Evolutionary conservation across 331 rosid genomes (phyloP), one percentile per base, ranked within the genome.

Genomic region (Pyracantha coccinea): DNA sequence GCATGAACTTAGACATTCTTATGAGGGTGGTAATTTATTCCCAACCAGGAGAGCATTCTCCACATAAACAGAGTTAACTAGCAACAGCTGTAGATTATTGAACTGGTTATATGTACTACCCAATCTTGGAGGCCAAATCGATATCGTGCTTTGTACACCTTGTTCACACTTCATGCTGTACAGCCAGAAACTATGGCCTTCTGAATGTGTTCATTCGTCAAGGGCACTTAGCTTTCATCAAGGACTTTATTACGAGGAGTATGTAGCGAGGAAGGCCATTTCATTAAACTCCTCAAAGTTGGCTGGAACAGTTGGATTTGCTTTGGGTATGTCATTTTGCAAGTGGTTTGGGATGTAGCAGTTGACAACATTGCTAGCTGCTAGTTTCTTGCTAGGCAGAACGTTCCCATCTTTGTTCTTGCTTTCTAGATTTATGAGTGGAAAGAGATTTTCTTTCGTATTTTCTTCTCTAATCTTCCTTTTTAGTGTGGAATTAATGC

Each of bases 221-320:
- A 38, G 7, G 44, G 44, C 29, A 19, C 45, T 10, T 50, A 44
- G 21, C 54, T 61, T 38, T 61, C 77, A 19, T 58, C 35, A 44
- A 19, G n/a, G 28, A 65, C n/a, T 58, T 76, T 72, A 60, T 68
- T 25, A 41, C 32, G 63, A 66, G 1, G 58, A 78, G 74, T 77
- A 80, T 33, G 82, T 77, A 25, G 69, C 79, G 25, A 79, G 32
- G 73, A 85, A 84, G 73, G 71, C 60, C 71, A 79, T 68, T 77
- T 81, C 83, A 13, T 71, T 74, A 61, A 77, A 78, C 45, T 79
- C 83, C 77, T 86, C 83, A 55, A 86, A 85, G 71, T 67, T 72
- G 75, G 75, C 68, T 60, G 80, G 66, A 74, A 80, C 74, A 27
- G 55, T 65, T 57, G 75, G 73, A 29, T 31, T 75, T 44, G 27